Conservation (phyloP, 352 stramenopile species). For the Phytophthora colocasiae region DNA sequence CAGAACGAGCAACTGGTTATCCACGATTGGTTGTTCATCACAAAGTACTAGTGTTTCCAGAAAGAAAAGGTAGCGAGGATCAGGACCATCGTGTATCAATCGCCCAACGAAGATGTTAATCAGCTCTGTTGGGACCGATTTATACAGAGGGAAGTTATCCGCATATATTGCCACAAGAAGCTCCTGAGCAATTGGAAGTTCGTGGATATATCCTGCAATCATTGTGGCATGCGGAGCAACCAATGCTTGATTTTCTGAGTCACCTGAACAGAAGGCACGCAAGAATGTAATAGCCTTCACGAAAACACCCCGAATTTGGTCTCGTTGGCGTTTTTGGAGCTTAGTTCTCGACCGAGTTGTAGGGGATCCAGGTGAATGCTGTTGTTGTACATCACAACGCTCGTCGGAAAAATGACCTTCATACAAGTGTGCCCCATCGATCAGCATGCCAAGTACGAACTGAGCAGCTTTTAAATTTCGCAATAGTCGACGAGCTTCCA, state of each 20-base stretch:
- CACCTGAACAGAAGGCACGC: constrained; percentile 51
- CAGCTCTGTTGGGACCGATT: constrained; percentile 60
- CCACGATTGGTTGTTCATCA: constrained; percentile 58
- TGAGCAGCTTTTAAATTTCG: constrained; percentile 64
- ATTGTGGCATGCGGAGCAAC: constrained; percentile 55
- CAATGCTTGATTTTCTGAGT: constrained; percentile 57
- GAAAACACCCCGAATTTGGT: constrained; percentile 67
- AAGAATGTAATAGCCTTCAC: constrained; percentile 66
- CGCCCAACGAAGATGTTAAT: constrained; percentile 60
- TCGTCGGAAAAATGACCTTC: constrained; percentile 49
- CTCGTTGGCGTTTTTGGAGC: constrained; percentile 50
- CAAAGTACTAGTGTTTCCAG: constrained; percentile 69
- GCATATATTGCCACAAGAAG: constrained; percentile 65
- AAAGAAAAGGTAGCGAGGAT: constrained; percentile 68
- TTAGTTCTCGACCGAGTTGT: constrained; percentile 42
- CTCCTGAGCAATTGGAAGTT: constrained; percentile 68
- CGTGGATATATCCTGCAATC: constrained; percentile 59
- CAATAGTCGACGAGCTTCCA: constrained; percentile 63
- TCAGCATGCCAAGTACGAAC: constrained; percentile 71
- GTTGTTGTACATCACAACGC: constrained; percentile 21
- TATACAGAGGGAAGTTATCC: constrained; percentile 57
- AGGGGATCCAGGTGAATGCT: constrained; percentile 29
- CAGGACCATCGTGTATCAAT: constrained; percentile 46
- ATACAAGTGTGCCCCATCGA: constrained; percentile 76
- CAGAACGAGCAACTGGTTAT: constrained; percentile 74